Conservation (phyloP, 192 early-diverging fungal genomes). For the Rhizophagus sp. region DNA sequence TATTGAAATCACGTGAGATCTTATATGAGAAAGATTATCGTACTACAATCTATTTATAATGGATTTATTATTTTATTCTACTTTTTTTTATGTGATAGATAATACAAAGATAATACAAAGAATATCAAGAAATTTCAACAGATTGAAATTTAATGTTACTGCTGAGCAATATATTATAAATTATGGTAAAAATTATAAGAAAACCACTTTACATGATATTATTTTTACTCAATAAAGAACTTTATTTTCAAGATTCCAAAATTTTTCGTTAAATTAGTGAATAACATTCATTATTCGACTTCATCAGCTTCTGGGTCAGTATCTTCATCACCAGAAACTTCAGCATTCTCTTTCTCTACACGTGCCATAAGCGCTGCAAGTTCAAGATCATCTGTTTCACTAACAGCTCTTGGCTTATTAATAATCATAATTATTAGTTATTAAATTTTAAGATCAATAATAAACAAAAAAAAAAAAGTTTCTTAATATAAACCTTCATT, state of each 20-base stretch:
- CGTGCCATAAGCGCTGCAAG: conserved; percentile 86
- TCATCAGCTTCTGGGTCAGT: conserved; percentile 61
- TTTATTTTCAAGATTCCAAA: not conserved
- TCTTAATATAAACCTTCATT: conserved; percentile 66
- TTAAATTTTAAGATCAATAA: not conserved
- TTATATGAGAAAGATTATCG: too few species aligned
- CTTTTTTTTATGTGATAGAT: too few species aligned
- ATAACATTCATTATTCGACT: conserved; percentile 3
- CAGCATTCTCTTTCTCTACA: conserved; percentile 89
- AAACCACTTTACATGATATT: too few species aligned
- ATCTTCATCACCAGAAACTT: conserved; percentile 93
- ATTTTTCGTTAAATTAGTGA: not conserved
- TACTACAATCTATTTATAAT: too few species aligned
- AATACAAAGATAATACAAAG: too few species aligned
- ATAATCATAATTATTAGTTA: not conserved
- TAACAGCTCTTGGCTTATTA: conserved; percentile 81
- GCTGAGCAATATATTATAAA: too few species aligned
- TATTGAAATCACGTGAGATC: too few species aligned
- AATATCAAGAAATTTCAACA: too few species aligned
- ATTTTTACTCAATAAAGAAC: too few species aligned
- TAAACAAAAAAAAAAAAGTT: conserved; percentile 22
- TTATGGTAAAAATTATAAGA: too few species aligned
- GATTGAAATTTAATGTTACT: too few species aligned
- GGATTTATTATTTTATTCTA: too few species aligned
- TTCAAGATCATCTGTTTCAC: conserved; percentile 92